A percentile compares a stretch with the other conserved stretches of the same genome.
These are phyloP conservation scores for Solanum pimpinellifolium DNA, from an alignment of 257 asterid genomes.

Conservation along the genomic window DNA sequence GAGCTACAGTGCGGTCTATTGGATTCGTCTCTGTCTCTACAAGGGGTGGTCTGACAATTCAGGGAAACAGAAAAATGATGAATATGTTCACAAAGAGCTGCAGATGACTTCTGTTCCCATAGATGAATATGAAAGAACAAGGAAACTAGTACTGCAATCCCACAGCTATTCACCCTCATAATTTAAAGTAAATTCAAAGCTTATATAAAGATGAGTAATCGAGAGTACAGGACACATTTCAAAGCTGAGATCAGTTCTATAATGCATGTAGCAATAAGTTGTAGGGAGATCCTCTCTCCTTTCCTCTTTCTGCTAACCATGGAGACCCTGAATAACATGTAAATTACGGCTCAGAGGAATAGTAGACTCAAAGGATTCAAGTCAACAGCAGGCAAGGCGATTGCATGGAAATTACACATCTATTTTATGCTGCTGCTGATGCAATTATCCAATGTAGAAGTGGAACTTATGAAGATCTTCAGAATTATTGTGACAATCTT, in stretches of 20 bases:
- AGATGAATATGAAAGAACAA: background rate
- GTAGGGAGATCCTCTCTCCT: background rate
- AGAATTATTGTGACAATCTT: background rate
- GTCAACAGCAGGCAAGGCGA: background rate
- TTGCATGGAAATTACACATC: background rate
- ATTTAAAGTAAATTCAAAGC: background rate
- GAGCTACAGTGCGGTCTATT: slow-evolving; percentile 77
- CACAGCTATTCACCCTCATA: background rate
- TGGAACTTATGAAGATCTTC: background rate
- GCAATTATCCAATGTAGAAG: background rate
- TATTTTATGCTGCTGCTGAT: background rate
- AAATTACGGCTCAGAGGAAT: background rate
- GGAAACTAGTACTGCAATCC: background rate
- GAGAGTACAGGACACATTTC: background rate
- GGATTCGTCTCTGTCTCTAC: slow-evolving; percentile 77
- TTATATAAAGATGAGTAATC: background rate
- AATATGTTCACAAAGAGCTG: background rate
- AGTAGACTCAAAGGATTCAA: background rate
- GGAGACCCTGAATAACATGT: background rate
- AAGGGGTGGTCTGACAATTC: slow-evolving; percentile 43
- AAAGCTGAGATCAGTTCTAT: background rate
- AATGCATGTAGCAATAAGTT: background rate
- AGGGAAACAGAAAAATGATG: slow-evolving; percentile 2
- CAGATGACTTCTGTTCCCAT: background rate
- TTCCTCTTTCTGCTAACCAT: background rate